Evolutionary conservation across 202 grass and related monocot species (phyloP).

Genomic region (Zoysia matrella): DNA sequence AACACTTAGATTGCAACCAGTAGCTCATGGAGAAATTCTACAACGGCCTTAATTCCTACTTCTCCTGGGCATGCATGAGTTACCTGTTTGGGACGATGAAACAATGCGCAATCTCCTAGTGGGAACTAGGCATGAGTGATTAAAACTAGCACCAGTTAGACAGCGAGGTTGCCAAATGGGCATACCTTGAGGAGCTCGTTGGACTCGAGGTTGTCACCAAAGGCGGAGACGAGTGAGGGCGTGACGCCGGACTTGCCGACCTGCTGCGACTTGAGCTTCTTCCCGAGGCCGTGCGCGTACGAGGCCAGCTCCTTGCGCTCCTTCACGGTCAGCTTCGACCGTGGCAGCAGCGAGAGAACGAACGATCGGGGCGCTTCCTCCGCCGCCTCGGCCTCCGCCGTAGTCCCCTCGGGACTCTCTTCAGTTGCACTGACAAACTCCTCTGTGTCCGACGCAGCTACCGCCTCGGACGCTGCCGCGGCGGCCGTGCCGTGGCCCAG

Average conservation of each 20-base stretch:
- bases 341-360: conserved; percentile 53
- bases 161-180: neutral
- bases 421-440: conserved; percentile 31
- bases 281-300: conserved; percentile 85
- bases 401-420: conserved; percentile 21
- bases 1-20: neutral
- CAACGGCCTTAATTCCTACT: neutral
- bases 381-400: conserved; percentile 1
- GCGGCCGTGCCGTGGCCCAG: conserved; percentile 30
- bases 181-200: conserved; percentile 95
- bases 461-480: conserved; percentile 19
- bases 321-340: conserved; percentile 79
- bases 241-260: conserved; percentile 90
- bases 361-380: conserved; percentile 25
- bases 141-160: neutral
- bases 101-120: neutral
- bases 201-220: conserved; percentile 78
- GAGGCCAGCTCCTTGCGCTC: conserved; percentile 91
- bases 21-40: neutral
- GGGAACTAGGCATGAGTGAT: neutral
- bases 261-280: conserved; percentile 94
- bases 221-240: conserved; percentile 65
- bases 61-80: neutral
- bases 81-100: neutral
- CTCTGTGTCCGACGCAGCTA: conserved; percentile 7